Evolutionary conservation across 805 yeast genomes (phyloP).

Genomic region (Saturnispora mendoncae): DNA sequence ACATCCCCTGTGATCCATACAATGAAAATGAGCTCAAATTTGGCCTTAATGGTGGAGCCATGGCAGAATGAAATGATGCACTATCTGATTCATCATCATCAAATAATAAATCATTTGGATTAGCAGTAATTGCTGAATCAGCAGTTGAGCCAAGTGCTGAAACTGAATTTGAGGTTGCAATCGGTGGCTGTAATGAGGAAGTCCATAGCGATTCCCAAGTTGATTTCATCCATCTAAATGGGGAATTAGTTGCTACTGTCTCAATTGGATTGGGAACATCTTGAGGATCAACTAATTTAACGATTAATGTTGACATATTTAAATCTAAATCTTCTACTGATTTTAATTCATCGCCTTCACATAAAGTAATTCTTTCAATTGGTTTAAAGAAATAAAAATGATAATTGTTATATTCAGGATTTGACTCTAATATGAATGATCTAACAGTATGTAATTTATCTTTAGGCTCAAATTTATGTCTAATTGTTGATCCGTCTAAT

Average conservation of each 20-base stretch:
- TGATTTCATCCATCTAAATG: conserved; percentile 23
- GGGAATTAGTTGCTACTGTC: conserved; percentile 8
- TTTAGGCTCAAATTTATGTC: conserved; percentile 38
- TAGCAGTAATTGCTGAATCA: not conserved
- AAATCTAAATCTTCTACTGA: conserved; percentile 48
- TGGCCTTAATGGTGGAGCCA: conserved; percentile 10
- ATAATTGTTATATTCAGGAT: conserved; percentile 38
- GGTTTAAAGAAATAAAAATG: conserved; percentile 45
- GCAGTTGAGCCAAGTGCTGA: not conserved
- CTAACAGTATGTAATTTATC: conserved; percentile 52
- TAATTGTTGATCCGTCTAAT: conserved; percentile 55
- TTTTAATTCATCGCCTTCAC: conserved; percentile 50
- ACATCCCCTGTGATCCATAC: conserved; percentile 14
- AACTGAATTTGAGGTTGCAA: no score
- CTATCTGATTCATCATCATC: conserved; percentile 6
- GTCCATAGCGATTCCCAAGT: conserved; percentile 15
- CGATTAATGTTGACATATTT: conserved; percentile 59
- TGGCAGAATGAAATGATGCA: conserved; percentile 6
- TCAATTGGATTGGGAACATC: conserved; percentile 11
- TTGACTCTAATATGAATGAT: conserved; percentile 43
- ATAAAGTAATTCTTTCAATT: conserved; percentile 55
- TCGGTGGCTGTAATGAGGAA: no score
- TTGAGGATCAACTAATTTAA: conserved; percentile 45
- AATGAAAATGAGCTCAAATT: conserved; percentile 13
- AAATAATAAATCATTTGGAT: no score